Evolutionary conservation across 768 basidiomycete genomes (phyloP), one percentile per base, ranked within the genome.

Genomic region (Plicaturopsis crispa): DNA sequence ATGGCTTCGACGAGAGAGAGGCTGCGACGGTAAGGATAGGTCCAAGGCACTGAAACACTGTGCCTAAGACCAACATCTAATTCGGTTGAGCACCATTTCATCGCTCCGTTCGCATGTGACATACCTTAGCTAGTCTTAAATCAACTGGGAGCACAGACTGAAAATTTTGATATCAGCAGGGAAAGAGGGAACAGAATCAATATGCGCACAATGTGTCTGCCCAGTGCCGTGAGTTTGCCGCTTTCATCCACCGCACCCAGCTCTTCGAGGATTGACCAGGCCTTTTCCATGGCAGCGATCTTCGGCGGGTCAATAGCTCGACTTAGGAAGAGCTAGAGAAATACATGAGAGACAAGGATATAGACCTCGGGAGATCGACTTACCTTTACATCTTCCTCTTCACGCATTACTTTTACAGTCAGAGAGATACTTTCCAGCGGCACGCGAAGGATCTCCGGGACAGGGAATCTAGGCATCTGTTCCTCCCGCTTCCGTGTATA

Each of bases 131-230:
- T 19, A 97, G 70, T 28, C 89, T 72, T 7, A 93, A 63, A 58
- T 97, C 93, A 11, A 94, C 64, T 1, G 92, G 92, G n/a, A 96
- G 69, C 60, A 80, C 72, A 2, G 86, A 72, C 86, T 91, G 48
- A 41, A 18, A 17, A 38, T 31, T n/a, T 5, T 24, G 33, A 35
- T 22, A 33, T 40, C 24, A 46, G 33, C 24, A 16, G n/a, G 20
- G 21, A 17, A 23, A 20, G 35, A 33, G 22, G 13, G 21, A 20
- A 24, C 24, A 8, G 18, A 8, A 19, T 41, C 35, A 12, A 24
- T 39, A 4, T 2, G 48, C 70, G 41, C 46, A 79, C 83, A 54
- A 93, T 77, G 54, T 94, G 79, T 45, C 74, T 68, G 7, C 93
- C 93, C 5, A 97, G 66, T 2, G 92, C 76, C 1, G 90, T 96